These are phyloP conservation scores for Talaromyces stipitatus DNA, from an alignment of 495 filamentous ascomycete species.

Conservation along the genomic window DNA sequence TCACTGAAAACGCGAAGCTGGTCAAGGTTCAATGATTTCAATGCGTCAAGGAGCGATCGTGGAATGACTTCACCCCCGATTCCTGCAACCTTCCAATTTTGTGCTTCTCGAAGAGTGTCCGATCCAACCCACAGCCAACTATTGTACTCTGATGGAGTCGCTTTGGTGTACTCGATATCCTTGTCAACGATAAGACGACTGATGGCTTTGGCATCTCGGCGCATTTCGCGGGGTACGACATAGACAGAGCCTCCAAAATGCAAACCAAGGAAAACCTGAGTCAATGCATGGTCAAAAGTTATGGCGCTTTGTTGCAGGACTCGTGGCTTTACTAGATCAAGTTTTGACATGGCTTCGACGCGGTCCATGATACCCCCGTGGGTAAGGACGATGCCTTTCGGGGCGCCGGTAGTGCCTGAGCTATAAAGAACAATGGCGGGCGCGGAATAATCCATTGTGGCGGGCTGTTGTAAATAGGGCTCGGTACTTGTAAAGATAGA, in stretches of 20 bases:
- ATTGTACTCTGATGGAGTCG: conserved; percentile 34
- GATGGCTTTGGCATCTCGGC: conserved; percentile 26
- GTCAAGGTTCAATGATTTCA: conserved; percentile 12
- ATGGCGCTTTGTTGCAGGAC: conserved; percentile 37
- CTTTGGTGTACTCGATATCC: conserved; percentile 27
- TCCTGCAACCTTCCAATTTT: background rate
- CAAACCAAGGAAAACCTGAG: conserved; percentile 24
- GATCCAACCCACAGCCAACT: conserved; percentile 23
- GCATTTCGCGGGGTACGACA: conserved; percentile 13
- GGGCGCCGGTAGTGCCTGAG: conserved; percentile 27
- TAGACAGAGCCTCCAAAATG: conserved; percentile 25
- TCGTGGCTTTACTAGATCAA: no score
- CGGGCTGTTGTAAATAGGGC: conserved; percentile 11
- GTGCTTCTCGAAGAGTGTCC: background rate
- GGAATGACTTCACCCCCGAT: conserved; percentile 18
- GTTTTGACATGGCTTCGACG: no score
- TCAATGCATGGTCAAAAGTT: conserved; percentile 29
- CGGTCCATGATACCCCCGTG: conserved; percentile 19
- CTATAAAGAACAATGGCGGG: conserved; percentile 34
- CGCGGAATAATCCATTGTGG: conserved; percentile 5
- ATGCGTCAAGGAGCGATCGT: conserved; percentile 9
- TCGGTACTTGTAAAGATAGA: background rate
- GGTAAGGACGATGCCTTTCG: conserved; percentile 29
- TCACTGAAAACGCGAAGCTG: conserved; percentile 21
- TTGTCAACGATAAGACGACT: conserved; percentile 22